Base-by-base conservation (phyloP, 768 basidiomycete genomes). In the Kwoniella heveanensis region DNA sequence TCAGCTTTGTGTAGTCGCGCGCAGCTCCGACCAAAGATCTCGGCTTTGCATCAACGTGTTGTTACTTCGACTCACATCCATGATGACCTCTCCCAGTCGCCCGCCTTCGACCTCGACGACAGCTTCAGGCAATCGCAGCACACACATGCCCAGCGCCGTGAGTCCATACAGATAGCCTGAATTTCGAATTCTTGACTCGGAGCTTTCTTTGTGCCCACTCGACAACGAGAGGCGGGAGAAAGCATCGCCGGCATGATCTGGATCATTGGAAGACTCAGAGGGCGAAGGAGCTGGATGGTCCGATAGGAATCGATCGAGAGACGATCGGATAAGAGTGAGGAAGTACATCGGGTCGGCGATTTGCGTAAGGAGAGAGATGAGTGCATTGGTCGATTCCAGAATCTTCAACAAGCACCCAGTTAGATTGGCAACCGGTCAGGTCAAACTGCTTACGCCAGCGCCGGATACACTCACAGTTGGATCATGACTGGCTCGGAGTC, bases 401-500 rank as follows among this genome's bases (percentile, higher is more conserved):
- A 73, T 68, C 74, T 76, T 56, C 4, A 25, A 51, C 2, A 27
- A 21, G 15, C 17, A 44, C 32, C 32, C 32, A 13, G 32, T 32
- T 32, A 5, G 32, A 32, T 6, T 32, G 32, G 32, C n/a, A 32
- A 32, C 32, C 32, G 13, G 32, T 32, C 32, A n/a, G n/a, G n/a
- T 32, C 32, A 32, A 13, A 32, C 7, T 32, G n/a, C n/a, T n/a
- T n/a, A n/a, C n/a, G n/a, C 32, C 32, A 2, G 21, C 48, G n/a
- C n/a, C n/a, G n/a, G n/a, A n/a, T n/a, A n/a, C 36, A 82, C 88
- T 65, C 70, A 92, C 92, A 63, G 86, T 87, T 30, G 85, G 79
- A 66, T 86, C 85, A 72, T 86, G 88, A 74, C 87, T 88, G 67
- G 88, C 91, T 51, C 92, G 84, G 57, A 91, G 83, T 48, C 82